These are phyloP conservation scores for Brassica cretica DNA, from an alignment of 345 rosid species.

Conservation along the genomic window DNA sequence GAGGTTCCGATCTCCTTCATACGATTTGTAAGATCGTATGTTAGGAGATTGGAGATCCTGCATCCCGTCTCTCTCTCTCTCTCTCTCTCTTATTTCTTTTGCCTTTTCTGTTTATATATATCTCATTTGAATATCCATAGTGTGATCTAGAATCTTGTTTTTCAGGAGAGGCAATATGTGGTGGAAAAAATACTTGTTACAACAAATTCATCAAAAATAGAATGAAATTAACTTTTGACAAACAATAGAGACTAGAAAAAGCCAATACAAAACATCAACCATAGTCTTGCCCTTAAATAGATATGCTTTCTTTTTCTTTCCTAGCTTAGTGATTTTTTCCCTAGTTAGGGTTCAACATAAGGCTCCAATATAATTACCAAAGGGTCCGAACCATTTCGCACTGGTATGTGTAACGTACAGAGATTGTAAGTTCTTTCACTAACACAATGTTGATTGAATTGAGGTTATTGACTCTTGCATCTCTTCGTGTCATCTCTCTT, in stretches of 20 bases:
- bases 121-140: not conserved
- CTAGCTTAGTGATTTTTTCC: not conserved
- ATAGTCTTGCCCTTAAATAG: not conserved
- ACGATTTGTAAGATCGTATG: conserved; percentile 26
- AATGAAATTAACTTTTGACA: not conserved
- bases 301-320: not conserved
- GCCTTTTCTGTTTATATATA: not conserved
- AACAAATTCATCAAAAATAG: conserved; percentile 33
- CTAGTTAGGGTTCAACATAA: not conserved
- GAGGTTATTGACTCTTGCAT: not conserved
- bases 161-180: conserved; percentile 19
- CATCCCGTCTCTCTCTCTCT: not conserved
- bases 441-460: not conserved
- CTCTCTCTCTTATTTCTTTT: not conserved
- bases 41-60: conserved; percentile 32
- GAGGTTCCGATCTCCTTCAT: conserved; percentile 35
- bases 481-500: not conserved
- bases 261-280: not conserved
- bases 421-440: not conserved
- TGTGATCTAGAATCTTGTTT: not conserved
- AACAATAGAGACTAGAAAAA: conserved; percentile 1
- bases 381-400: not conserved
- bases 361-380: not conserved
- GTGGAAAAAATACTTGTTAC: conserved; percentile 8
- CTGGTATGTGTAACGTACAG: not conserved